A percentile compares a stretch with the other conserved stretches of the same genome.
Conservation (phyloP, 805 yeast species). For the Ogataea angusta region DNA sequence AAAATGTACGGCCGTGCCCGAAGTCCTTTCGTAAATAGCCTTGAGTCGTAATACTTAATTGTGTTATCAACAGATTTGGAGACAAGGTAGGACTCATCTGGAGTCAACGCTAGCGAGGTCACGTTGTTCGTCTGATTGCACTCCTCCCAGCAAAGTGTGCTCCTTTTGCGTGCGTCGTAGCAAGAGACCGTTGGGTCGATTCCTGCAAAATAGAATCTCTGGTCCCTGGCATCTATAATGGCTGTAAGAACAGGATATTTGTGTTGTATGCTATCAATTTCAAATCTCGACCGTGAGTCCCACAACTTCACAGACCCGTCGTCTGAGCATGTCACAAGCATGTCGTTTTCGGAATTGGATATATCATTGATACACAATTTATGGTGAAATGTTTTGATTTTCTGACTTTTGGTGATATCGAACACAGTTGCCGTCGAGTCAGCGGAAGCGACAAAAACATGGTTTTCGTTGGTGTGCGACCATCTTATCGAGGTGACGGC, state of each 20-base stretch:
- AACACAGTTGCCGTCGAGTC: slow-evolving; percentile 60
- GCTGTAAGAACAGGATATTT: slow-evolving; percentile 59
- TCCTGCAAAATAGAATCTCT: slow-evolving; percentile 55
- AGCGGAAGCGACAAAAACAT: slow-evolving; percentile 52
- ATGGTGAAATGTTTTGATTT: slow-evolving; percentile 47
- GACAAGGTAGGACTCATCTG: slow-evolving; percentile 38
- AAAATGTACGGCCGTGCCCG: slow-evolving; percentile 46
- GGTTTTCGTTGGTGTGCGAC: slow-evolving; percentile 41
- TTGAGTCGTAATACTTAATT: slow-evolving; percentile 55
- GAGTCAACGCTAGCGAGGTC: slow-evolving; percentile 50
- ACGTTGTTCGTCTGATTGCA: slow-evolving; percentile 47
- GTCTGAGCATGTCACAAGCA: slow-evolving; percentile 56
- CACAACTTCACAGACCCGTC: slow-evolving; percentile 59
- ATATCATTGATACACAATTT: slow-evolving; percentile 52
- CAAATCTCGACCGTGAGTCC: slow-evolving; percentile 59
- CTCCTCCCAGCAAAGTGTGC: slow-evolving; percentile 44
- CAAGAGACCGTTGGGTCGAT: slow-evolving; percentile 62
- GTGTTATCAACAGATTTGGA: slow-evolving; percentile 57
- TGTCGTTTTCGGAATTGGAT: slow-evolving; percentile 31
- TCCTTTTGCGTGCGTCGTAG: slow-evolving; percentile 51
- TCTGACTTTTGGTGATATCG: slow-evolving; percentile 56
- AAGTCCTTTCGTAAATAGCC: slow-evolving; percentile 33
- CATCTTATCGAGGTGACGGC: slow-evolving; percentile 63
- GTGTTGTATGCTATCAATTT: slow-evolving; percentile 33
- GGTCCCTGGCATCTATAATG: slow-evolving; percentile 36